Percentiles rank a stretch among this genome's conserved stretches.
Conservation (phyloP, 805 yeast genomes). For the Hanseniaspora mollemarum region DNA sequence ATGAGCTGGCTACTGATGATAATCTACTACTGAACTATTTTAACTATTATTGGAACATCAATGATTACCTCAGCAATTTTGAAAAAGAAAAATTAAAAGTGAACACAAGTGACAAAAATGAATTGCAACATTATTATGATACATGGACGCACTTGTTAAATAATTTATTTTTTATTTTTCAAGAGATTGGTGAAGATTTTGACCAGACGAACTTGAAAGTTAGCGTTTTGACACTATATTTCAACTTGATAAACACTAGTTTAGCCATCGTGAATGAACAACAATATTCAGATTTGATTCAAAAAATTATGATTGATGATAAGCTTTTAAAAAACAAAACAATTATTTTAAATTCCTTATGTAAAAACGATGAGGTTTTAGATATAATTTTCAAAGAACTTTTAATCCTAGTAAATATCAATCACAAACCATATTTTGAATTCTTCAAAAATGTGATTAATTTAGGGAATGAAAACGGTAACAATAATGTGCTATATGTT, state of each 20-base stretch:
- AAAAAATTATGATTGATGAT: slow-evolving; percentile 1
- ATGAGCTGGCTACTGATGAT: background rate
- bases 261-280: slow-evolving; percentile 1
- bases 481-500: background rate
- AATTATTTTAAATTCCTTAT: background rate
- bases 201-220: background rate
- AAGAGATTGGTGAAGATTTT: background rate
- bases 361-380: background rate
- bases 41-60: slow-evolving; percentile 11
- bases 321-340: background rate
- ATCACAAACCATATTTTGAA: background rate
- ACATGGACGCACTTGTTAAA: slow-evolving; percentile 3
- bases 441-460: background rate
- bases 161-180: background rate
- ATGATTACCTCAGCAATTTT: slow-evolving; percentile 5
- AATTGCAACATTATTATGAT: background rate
- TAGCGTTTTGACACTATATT: slow-evolving; percentile 1
- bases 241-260: slow-evolving; percentile 6
- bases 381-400: slow-evolving; percentile 8
- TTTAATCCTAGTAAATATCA: background rate
- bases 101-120: background rate
- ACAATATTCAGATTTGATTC: background rate
- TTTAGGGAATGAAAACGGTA: background rate
- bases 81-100: background rate
- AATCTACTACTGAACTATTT: slow-evolving; percentile 2